Percentiles rank a stretch among this genome's conserved stretches.
These are phyloP conservation scores for Breviolum minutum DNA, from an alignment of 73 alveolate species.

Conservation along the genomic window DNA sequence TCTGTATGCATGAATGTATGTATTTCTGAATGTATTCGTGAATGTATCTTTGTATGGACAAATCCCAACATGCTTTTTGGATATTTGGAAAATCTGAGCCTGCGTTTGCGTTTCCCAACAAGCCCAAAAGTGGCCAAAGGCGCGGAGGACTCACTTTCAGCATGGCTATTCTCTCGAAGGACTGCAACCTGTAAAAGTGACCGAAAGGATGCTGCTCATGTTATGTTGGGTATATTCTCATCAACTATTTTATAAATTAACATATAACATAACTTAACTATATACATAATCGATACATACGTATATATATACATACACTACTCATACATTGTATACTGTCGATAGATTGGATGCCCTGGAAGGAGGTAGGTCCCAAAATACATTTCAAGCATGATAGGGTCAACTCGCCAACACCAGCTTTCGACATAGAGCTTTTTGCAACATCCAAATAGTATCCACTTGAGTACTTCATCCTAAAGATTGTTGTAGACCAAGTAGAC, in stretches of 20 bases:
- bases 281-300: too few relatives aligned
- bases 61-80: not conserved
- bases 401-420: too few relatives aligned
- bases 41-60: too few relatives aligned
- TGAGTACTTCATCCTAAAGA: too few relatives aligned
- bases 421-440: too few relatives aligned
- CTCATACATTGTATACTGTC: not conserved
- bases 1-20: not conserved
- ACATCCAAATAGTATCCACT: too few relatives aligned
- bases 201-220: not conserved
- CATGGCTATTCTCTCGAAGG: slow-evolving; percentile 55
- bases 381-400: not conserved
- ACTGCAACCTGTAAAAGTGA: slow-evolving; percentile 25
- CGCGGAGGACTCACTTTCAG: slow-evolving; percentile 50
- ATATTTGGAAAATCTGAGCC: not conserved
- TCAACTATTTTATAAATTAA: not conserved
- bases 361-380: not conserved
- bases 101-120: not conserved
- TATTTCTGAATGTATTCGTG: not conserved
- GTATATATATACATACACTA: not conserved
- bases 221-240: not conserved
- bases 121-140: not conserved
- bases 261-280: not conserved
- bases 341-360: not conserved
- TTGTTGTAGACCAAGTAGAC: too few relatives aligned